Conservation (phyloP, 306 rosid species). For the Vachellia collinsii region DNA sequence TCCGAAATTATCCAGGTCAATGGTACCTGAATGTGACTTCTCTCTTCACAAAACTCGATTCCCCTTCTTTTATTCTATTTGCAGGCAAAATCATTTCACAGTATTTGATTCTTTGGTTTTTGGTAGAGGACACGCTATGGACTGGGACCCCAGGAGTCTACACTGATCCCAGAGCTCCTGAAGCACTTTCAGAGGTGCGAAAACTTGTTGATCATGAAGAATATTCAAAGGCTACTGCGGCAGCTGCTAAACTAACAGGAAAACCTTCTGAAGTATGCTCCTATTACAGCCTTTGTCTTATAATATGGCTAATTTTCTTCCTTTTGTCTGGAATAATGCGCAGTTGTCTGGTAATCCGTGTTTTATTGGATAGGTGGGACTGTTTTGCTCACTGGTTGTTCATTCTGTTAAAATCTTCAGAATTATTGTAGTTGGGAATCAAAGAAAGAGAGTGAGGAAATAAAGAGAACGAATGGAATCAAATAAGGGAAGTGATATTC, state of each 20-base stretch:
- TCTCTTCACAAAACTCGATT: neutral
- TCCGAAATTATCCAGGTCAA: slow-evolving; percentile 72
- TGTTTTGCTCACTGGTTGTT: neutral
- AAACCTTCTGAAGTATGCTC: slow-evolving; percentile 55
- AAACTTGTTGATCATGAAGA: slow-evolving; percentile 58
- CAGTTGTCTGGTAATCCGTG: neutral
- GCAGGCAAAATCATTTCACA: neutral
- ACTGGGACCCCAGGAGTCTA: slow-evolving; percentile 73
- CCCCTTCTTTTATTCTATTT: neutral
- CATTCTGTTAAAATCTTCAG: neutral
- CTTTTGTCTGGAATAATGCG: no score
- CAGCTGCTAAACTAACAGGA: slow-evolving; percentile 56
- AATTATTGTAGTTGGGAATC: neutral
- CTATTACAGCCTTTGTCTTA: neutral
- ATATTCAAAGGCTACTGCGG: slow-evolving; percentile 64
- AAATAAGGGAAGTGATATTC: neutral
- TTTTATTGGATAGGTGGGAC: neutral
- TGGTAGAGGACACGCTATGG: slow-evolving; percentile 83
- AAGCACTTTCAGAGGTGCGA: slow-evolving; percentile 57
- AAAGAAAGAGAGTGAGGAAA: neutral
- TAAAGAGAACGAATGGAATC: neutral
- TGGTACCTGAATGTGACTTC: slow-evolving; percentile 36
- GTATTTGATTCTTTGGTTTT: neutral
- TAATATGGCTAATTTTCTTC: slow-evolving; percentile 1
- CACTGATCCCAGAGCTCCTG: slow-evolving; percentile 58